Evolutionary conservation across 2,329 filamentous ascomycete genomes (phyloP), one percentile per base, ranked within the genome.

Genomic region (Blastomyces percursus): DNA sequence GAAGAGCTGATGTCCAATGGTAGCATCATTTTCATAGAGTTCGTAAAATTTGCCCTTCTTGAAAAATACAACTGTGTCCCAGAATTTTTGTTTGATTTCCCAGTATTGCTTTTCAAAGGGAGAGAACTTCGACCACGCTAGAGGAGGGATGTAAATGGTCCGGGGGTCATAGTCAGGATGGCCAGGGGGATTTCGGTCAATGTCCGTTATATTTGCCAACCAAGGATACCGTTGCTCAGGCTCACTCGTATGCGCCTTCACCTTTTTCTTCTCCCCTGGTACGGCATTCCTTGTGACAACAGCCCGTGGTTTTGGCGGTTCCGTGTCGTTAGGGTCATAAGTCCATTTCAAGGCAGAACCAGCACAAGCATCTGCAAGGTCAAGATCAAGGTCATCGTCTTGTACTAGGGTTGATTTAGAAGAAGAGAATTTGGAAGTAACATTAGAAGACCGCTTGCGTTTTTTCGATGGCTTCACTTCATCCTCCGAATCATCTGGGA

Each of bases 21-120:
- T 96, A 5, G 94, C 94, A 75, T 99, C 94, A 64, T 96, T 96
- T 74, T 99, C 94, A 71, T 97, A 99, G 0, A 99, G 82, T 73
- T 99, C 94, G 72, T 96, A 99, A 76, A 99, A 99, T 71, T 99
- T 99, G 71, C 94, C 94, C 80, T 99, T 99, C 77, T 97, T 99
- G 86, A 99, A 99, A 77, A 99, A 99, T 19, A 99, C 93, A 55
- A 99, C 88, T 0, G 92, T 96, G 67, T 96, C 91, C 89, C 90
- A 97, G 67, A 95, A 90, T 69, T 96, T 96, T 74, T 92, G 89
- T 78, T 99, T 99, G 75, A 99, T 97, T 71, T 96, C 91, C 94
- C 94, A 99, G 74, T 99, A 99, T 73, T 99, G 94, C 74, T 91
- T 95, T 76, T 99, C 94, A 67, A 99, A 99, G 0, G 93, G 84